Conservation (phyloP, 2,329 filamentous ascomycete genomes). For the Remersonia thermophila region DNA sequence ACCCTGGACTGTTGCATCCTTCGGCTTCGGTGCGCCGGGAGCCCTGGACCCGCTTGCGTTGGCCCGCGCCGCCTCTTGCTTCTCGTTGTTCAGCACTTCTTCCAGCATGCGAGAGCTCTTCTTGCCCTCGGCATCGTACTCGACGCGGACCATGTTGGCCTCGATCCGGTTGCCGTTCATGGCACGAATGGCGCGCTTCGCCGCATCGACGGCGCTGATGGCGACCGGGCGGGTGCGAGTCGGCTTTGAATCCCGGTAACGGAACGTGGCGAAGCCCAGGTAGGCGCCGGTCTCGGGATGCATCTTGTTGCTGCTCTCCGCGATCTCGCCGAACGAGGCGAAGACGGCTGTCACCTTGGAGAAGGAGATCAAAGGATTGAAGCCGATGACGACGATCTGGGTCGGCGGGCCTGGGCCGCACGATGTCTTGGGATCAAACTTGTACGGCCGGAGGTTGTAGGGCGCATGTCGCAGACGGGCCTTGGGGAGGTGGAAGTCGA, state of each 20-base stretch:
- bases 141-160: slow-evolving; percentile 62
- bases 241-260: slow-evolving; percentile 63
- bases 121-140: slow-evolving; percentile 78
- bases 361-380: slow-evolving; percentile 78
- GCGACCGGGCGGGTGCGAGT: slow-evolving; percentile 38
- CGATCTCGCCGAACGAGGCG: slow-evolving; percentile 73
- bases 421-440: slow-evolving; percentile 70
- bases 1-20: slow-evolving; percentile 37
- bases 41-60: slow-evolving; percentile 21
- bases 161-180: slow-evolving; percentile 74
- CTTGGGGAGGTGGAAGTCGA: slow-evolving; percentile 58
- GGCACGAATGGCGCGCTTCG: slow-evolving; percentile 64
- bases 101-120: slow-evolving; percentile 71
- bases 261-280: slow-evolving; percentile 83
- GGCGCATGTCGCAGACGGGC: slow-evolving; percentile 59
- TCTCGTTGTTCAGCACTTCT: slow-evolving; percentile 56
- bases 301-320: slow-evolving; percentile 84
- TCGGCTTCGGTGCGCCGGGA: slow-evolving; percentile 28
- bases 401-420: slow-evolving; percentile 81
- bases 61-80: slow-evolving; percentile 40
- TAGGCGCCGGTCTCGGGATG: slow-evolving; percentile 91
- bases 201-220: slow-evolving; percentile 64
- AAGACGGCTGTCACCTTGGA: slow-evolving; percentile 66
- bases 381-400: slow-evolving; percentile 89
- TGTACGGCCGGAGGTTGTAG: slow-evolving; percentile 70